These are phyloP conservation scores for Lithospermum erythrorhizon DNA, from an alignment of 257 asterid genomes.

Conservation along the genomic window DNA sequence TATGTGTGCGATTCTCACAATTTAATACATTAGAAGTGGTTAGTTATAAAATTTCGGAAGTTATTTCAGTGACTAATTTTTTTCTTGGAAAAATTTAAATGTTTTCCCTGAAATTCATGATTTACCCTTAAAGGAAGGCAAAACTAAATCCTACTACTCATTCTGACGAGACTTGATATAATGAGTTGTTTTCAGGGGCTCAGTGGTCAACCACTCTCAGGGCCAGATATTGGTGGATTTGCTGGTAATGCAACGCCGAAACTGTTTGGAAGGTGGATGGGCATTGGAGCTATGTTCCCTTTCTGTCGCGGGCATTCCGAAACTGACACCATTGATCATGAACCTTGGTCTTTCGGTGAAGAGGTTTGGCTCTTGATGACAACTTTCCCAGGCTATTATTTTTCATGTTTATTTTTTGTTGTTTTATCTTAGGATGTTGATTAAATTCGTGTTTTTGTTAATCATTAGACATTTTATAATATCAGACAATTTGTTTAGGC, in stretches of 20 bases:
- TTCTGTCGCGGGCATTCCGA: conserved; percentile 98
- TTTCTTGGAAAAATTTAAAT: too few relatives aligned
- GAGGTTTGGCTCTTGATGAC: conserved; percentile 45
- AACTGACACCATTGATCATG: conserved; percentile 63
- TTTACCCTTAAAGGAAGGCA: too few relatives aligned
- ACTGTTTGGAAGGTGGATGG: conserved; percentile 99
- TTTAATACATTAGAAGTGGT: too few relatives aligned
- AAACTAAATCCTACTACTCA: not conserved
- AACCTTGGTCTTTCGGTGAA: conserved; percentile 96
- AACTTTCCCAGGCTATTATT: not conserved
- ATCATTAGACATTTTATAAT: not conserved
- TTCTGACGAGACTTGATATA: conserved; percentile 4
- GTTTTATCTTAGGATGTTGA: not conserved
- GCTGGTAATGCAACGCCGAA: conserved; percentile 92
- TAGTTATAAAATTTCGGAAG: too few relatives aligned
- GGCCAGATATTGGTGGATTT: conserved; percentile 98
- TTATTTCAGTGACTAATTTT: too few relatives aligned
- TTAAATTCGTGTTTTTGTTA: not conserved
- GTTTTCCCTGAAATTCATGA: too few relatives aligned
- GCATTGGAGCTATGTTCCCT: conserved; percentile 85
- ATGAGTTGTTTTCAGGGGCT: conserved; percentile 51
- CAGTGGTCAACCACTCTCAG: conserved; percentile 89
- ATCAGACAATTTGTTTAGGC: too few relatives aligned
- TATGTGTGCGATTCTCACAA: too few relatives aligned
- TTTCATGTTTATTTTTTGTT: not conserved